Conservation (phyloP, 768 basidiomycete genomes). For the Boletus rex-veris region DNA sequence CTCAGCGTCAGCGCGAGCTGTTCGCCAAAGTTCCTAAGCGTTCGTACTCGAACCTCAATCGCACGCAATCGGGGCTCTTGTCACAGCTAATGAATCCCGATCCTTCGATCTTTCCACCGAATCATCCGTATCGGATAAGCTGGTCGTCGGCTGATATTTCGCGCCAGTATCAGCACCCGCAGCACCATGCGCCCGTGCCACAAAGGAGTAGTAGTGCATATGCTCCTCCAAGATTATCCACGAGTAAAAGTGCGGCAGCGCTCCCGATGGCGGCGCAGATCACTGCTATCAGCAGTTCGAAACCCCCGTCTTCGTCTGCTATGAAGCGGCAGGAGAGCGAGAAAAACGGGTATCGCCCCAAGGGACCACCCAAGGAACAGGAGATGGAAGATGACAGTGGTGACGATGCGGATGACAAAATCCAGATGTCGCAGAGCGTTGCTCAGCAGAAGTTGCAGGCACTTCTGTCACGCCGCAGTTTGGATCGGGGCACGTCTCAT, state of each 20-base stretch:
- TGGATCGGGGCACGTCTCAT: conserved; percentile 28
- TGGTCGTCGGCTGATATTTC: conserved; percentile 48
- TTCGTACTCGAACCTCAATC: conserved; percentile 59
- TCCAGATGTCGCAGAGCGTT: conserved; percentile 62
- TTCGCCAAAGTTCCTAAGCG: conserved; percentile 64
- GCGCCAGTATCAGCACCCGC: conserved; percentile 22
- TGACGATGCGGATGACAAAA: conserved; percentile 45
- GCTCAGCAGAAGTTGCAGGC: conserved; percentile 66
- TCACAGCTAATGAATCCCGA: conserved; percentile 72
- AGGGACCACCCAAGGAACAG: conserved; percentile 58
- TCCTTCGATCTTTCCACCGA: conserved; percentile 53
- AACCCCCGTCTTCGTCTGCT: conserved; percentile 10
- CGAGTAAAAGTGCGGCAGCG: conserved; percentile 58
- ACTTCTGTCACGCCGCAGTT: conserved; percentile 46
- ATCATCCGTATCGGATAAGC: conserved; percentile 56
- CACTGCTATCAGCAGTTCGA: conserved; percentile 35
- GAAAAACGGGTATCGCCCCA: conserved; percentile 53
- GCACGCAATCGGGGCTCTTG: conserved; percentile 54
- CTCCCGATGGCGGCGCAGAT: conserved; percentile 53
- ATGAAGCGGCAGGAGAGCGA: conserved; percentile 27
- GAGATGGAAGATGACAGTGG: conserved; percentile 69
- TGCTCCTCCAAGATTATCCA: conserved; percentile 37
- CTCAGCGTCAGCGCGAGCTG: conserved; percentile 63
- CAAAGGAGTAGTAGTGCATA: conserved; percentile 30
- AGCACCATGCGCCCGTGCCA: conserved; percentile 19